Base-by-base conservation (phyloP, 192 early-diverging fungal species). In the Podila minutissima region DNA sequence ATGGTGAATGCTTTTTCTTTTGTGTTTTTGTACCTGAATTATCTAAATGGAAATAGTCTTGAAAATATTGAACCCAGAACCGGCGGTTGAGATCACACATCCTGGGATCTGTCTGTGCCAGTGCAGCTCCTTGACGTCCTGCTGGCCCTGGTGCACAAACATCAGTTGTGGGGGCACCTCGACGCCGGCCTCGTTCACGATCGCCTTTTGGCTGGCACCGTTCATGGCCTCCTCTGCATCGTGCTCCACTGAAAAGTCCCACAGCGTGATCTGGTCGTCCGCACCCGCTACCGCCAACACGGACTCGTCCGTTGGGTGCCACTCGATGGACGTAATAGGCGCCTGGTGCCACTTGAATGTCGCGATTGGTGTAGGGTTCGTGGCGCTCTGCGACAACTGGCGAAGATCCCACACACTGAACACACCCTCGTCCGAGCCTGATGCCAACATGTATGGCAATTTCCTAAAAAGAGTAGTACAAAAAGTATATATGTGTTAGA, bases 351-450 rank as follows among this genome's bases (percentile, higher is more conserved):
- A 99, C 67, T 92, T 90, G 85, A 98, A 99, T 13, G 90, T 90
- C 10, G 98, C 98, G 15, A 96, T 95, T 2, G 98, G 95, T 19
- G 86, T 85, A 32, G 90, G 84, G 63, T 72, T 83, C 2, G 74
- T 62, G 11, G 76, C 62, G n/a, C 89, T 68, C 55, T 77, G 74
- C 59, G 68, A 64, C 68, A 88, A 82, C 60, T 84, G 88, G 38
- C 93, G 93, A 71, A 99, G 87, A 88, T 99, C 98, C 98, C 98
- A 99, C 67, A 99, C 92, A 77, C 89, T 92, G 75, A 99, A 97
- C 35, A 91, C 90, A 60, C 98, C 98, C 71, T 95, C 94, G 74
- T 99, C 97, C 22, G 89, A 87, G 59, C 98, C 98, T 64, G 93
- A 95, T 46, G 97, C 98, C 60, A 99, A 86, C 71, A 99, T 85